Base-by-base conservation (phyloP, 2,329 filamentous ascomycete genomes). In the Alternaria burnsii region DNA sequence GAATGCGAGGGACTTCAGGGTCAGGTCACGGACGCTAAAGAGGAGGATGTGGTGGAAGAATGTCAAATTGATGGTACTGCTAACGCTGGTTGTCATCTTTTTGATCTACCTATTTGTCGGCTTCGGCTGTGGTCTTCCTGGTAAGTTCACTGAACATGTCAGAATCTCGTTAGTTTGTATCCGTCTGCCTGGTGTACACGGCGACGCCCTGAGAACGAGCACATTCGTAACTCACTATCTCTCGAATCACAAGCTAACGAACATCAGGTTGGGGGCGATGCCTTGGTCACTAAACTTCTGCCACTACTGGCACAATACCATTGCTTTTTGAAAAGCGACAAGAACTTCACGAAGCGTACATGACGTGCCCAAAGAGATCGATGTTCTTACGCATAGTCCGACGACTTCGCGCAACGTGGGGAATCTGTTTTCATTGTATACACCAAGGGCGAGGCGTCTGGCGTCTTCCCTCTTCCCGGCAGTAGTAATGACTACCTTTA, bases 11-110 rank as follows among this genome's bases (percentile, higher is more conserved):
- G 95, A 99, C 77, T 99, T 99, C 76, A 85, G 95, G 53, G 89
- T 98, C 18, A 86, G 94, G 69, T 96, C 91, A 77, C 84, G 93
- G 26, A 93, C 93, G 1, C 79, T 99, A 71, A 91, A 95, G 82
- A 87, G 96, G 75, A 87, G 90, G 80, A 98, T 99, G 95, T 99
- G 95, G 95, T 98, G 94, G 94, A 98, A 98, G 89, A 98, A 99
- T 78, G 87, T 97, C 46, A 96, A 96, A 83, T 81, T 99, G 69
- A 97, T 98, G 93, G 89, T 87, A 7, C 79, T 99, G 70, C 75
- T 94, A 63, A 84, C 80, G 4, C 74, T 97, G 44, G 92, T 94
- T 2, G 80, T 95, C 26, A 78, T 92, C 9, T 91, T 92, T 72
- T 80, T 92, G 78, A 72, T 91, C 4, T 92, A 92, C 75, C 73